Base-by-base conservation (phyloP, 176 grass and related monocot genomes). In the Paspalum notatum region DNA sequence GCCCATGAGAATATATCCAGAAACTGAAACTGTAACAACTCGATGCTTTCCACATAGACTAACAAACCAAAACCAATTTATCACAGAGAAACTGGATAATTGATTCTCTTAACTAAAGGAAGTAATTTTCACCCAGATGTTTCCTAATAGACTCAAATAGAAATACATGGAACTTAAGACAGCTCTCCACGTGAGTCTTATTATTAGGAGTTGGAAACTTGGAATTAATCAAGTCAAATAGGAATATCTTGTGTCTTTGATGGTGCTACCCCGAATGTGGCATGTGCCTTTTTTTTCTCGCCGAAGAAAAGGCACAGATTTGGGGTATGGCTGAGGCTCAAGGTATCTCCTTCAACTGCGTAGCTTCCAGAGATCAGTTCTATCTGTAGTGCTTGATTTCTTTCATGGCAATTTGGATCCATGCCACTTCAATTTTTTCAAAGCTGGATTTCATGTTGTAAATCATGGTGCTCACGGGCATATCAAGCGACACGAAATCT, bases 21-120 rank as follows among this genome's bases (percentile, higher is more conserved):
- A 75, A 26, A 60, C 57, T 26, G 32, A 76, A 81, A 81, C 49
- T 55, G 15, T 53, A 70, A 9, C 18, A 44, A 15, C 18, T 18
- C 9, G 5, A 32, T 20, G 9, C 47, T 71, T 57, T 49, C 11
- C 0, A 80, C 3, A 22, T 62, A 37, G 12, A 78, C 47, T 8
- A 59, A 83, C 40, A 42, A 37, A 37, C 44, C 16, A 5, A 84
- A 82, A 62, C 6, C 17, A 84, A 66, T 14, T 50, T 68, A 47
- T 48, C 26, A 78, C 38, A 45, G n/a, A 48, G 66, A 18, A 61
- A 55, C 22, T 6, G 2, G 68, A n/a, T 39, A 46, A 62, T 16
- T 1, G 9, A 68, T 68, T 68, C 39, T 32, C 0, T 52, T 11
- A 16, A 38, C 5, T 66, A 40, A n/a, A 26, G 42, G 66, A 88